Percentiles rank a stretch among this genome's conserved stretches.
These are phyloP conservation scores for Metschnikowia dekortorum DNA, from an alignment of 805 yeast species.

Conservation along the genomic window DNA sequence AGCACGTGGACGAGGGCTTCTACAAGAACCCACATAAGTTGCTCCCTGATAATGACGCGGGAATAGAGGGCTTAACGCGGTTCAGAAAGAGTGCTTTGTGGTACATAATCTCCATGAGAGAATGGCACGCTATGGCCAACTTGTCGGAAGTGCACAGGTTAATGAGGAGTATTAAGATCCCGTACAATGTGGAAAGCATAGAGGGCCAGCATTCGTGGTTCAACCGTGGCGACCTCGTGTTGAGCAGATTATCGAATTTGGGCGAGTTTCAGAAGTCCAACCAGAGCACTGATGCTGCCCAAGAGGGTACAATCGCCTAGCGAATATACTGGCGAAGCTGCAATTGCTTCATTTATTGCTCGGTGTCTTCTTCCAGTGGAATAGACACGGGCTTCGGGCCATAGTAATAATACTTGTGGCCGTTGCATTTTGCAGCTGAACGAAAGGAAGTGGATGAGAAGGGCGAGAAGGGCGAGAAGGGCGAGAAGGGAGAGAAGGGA, in stretches of 20 bases:
- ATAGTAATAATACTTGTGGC: no score
- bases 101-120: conserved; percentile 67
- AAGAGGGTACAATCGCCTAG: background rate
- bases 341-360: no score
- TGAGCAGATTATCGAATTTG: conserved; percentile 20
- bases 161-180: conserved; percentile 24
- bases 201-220: conserved; percentile 27
- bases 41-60: conserved; percentile 29
- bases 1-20: conserved; percentile 27
- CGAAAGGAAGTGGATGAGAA: no score
- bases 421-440: no score
- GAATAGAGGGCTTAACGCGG: conserved; percentile 53
- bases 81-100: conserved; percentile 73
- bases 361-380: no score
- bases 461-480: no score
- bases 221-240: conserved; percentile 27
- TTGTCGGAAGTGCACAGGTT: conserved; percentile 23
- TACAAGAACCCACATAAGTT: conserved; percentile 36
- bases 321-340: background rate
- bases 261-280: background rate
- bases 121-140: conserved; percentile 46
- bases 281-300: background rate
- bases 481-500: no score
- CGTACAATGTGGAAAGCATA: conserved; percentile 14
- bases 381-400: no score